Base-by-base conservation (phyloP, 108 stramenopile species). In the Cyclostephanos tholiformis region DNA sequence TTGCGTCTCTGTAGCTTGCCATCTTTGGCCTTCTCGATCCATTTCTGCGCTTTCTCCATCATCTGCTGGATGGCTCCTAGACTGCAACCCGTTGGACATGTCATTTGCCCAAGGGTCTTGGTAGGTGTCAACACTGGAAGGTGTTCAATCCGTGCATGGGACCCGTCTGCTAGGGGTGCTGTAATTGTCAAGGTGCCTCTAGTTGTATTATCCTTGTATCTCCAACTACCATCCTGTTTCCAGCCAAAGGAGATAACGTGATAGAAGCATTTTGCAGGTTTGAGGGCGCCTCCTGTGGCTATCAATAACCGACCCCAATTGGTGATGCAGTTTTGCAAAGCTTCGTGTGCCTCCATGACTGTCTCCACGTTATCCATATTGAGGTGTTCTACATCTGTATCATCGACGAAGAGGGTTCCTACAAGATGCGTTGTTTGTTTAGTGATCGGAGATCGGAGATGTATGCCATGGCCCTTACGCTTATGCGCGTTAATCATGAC, bases 181-280 rank as follows among this genome's bases (percentile, higher is more conserved):
- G 5, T 6, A 17, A 74, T 65, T 0, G 12, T 43, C 14, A 29
- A 58, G 6, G 46, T 56, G 1, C 35, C 61, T 4, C 55, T 41
- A 3, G 7, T 22, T 0, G 55, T 36, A 16, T 65, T 55, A 2
- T 55, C 30, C 35, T 25, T 52, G 44, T 73, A 64, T 13, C 8
- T 13, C 72, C 72, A 73, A 14, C 44, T 46, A 0, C 72, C 72
- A 41, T 73, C 27, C 13, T 11, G 23, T 1, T 20, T 17, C 63
- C 62, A 73, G 0, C 2, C 0, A 52, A 73, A 73, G 11, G 49
- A 51, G 0, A 73, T 73, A 13, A 73, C 53, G 27, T 64, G 52
- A n/a, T 41, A 65, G 17, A 65, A 65, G 17, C 64, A 65, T 65
- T 65, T 65, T n/a, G 11, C 2, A 0, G 72, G 59, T 46, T 72